phyloP scores from a whole-genome alignment of 2,329 filamentous ascomycete genomes.

The Ophiostoma sp. region DNA sequence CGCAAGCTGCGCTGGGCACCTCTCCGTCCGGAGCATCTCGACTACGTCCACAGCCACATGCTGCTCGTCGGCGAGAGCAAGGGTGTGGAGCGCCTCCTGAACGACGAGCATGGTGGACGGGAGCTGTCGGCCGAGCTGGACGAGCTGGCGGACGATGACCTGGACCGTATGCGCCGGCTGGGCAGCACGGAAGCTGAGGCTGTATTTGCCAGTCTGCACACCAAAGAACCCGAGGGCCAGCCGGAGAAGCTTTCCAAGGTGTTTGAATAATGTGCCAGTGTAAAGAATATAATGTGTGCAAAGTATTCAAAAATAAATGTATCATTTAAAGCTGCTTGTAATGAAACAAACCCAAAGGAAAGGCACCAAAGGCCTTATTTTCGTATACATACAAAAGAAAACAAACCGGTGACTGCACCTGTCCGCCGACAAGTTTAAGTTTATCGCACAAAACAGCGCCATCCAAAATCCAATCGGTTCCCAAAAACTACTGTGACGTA shows the following conservation, averaged over 20 bases:
- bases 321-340: neutral
- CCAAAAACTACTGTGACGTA: neutral
- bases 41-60: constrained; percentile 74
- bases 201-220: constrained; percentile 51
- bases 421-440: neutral
- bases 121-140: constrained; percentile 71
- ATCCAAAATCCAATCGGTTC: neutral
- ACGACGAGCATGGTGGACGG: constrained; percentile 59
- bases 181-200: constrained; percentile 47
- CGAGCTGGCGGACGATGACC: constrained; percentile 73
- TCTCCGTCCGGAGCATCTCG: constrained; percentile 69
- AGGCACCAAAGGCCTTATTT: neutral
- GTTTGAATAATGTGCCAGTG: constrained; percentile 6
- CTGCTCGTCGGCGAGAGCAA: constrained; percentile 73
- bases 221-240: constrained; percentile 22
- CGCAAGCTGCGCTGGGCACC: constrained; percentile 71
- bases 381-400: neutral
- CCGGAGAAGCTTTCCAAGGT: constrained; percentile 14
- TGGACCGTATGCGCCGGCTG: constrained; percentile 60
- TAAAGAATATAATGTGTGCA: neutral
- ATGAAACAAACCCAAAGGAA: neutral
- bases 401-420: neutral
- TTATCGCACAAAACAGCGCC: neutral
- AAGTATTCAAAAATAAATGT: neutral
- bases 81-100: constrained; percentile 56